phyloP scores from a whole-genome alignment of 176 grass and related monocot genomes.

The Chloris gayana region DNA sequence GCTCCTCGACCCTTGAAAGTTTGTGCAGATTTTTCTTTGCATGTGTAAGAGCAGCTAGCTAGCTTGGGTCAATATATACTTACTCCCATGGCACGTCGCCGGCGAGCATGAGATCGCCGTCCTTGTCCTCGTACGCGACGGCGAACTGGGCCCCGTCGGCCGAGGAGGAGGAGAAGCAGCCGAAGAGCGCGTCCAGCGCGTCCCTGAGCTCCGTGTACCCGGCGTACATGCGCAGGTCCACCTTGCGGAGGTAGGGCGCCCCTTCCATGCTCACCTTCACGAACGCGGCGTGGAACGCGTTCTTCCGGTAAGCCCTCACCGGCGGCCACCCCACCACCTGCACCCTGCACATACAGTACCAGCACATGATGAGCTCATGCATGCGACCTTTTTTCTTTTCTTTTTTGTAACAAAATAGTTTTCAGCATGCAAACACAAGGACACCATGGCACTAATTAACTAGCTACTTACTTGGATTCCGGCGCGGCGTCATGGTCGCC shows the following conservation, averaged over 20 bases:
- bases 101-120: conserved; percentile 80
- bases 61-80: conserved; percentile 32
- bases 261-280: conserved; percentile 87
- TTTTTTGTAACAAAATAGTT: too few species aligned
- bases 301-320: conserved; percentile 60
- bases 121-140: conserved; percentile 74
- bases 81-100: conserved; percentile 84
- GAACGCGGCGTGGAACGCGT: conserved; percentile 46
- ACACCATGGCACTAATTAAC: neutral
- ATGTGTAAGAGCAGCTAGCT: too few species aligned
- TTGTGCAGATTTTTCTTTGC: too few species aligned
- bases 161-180: conserved; percentile 48
- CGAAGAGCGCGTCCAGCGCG: conserved; percentile 58
- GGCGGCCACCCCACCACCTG: conserved; percentile 81
- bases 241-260: conserved; percentile 69
- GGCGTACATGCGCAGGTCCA: conserved; percentile 59
- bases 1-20: neutral
- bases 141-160: conserved; percentile 26
- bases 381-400: neutral
- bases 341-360: conserved; percentile 43
- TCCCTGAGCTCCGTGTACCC: conserved; percentile 59
- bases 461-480: conserved; percentile 68
- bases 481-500: conserved; percentile 34
- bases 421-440: too few species aligned
- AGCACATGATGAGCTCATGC: neutral